Conservation (phyloP, 345 rosid species). For the Gossypium bickii region DNA sequence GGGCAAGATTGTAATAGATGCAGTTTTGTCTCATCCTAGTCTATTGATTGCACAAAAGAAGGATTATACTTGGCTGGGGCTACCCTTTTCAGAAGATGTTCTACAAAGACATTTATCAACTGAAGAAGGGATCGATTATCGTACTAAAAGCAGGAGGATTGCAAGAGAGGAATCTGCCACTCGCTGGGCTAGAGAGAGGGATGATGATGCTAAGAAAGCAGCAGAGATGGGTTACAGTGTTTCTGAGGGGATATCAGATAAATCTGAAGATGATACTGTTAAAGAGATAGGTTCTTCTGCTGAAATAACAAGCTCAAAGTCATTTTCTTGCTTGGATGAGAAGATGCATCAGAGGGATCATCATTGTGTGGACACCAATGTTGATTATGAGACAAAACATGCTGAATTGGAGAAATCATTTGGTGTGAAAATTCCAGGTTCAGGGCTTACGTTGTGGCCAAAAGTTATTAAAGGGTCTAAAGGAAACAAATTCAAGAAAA, state of each 20-base stretch:
- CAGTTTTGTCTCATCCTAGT: slow-evolving; percentile 67
- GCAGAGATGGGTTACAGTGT: slow-evolving; percentile 72
- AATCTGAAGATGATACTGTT: slow-evolving; percentile 33
- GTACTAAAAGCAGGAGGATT: slow-evolving; percentile 73
- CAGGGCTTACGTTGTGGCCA: slow-evolving; percentile 72
- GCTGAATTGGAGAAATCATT: slow-evolving; percentile 91
- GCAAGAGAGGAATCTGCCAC: slow-evolving; percentile 70
- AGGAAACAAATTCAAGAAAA: slow-evolving; percentile 62
- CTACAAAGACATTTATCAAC: slow-evolving; percentile 57
- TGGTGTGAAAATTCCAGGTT: slow-evolving; percentile 78
- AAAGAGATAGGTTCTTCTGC: slow-evolving; percentile 37
- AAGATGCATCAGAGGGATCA: slow-evolving; percentile 75
- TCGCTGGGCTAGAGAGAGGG: slow-evolving; percentile 59
- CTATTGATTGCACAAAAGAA: slow-evolving; percentile 75
- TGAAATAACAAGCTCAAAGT: slow-evolving; percentile 35
- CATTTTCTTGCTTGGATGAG: slow-evolving; percentile 65
- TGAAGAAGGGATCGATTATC: slow-evolving; percentile 93
- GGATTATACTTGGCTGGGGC: slow-evolving; percentile 88
- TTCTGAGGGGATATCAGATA: slow-evolving; percentile 39
- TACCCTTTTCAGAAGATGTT: slow-evolving; percentile 61
- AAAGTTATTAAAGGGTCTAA: slow-evolving; percentile 53
- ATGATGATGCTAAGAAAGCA: slow-evolving; percentile 64
- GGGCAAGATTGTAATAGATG: slow-evolving; percentile 88
- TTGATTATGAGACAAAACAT: slow-evolving; percentile 78
- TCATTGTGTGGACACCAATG: slow-evolving; percentile 75